Base-by-base conservation (phyloP, 345 rosid genomes). In the Eucalyptus marginata region DNA sequence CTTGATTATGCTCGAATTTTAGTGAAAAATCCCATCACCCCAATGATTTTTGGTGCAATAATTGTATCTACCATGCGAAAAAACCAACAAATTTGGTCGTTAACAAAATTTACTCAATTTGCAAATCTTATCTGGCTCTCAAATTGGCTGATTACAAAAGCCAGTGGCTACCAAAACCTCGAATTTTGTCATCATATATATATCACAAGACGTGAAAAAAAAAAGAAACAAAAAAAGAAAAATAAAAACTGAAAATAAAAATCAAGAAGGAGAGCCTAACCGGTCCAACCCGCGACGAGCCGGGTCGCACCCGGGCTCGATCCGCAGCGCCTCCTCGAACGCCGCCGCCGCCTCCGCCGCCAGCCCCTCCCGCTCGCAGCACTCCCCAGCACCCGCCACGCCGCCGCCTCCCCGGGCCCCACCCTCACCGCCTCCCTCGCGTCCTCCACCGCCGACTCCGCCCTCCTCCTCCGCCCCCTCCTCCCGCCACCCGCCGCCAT, bases 401-500 rank as follows among this genome's bases (percentile, higher is more conserved):
- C 89, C 87, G 46, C 87, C 46, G 89, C 92, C 88, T 87, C 90
- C 15, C 87, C 90, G 7, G 91, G 90, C 88, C 92, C 88, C 88
- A 88, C 88, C 91, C 83, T 71, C 11, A 90, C 90, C 71, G 95
- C 96, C 88, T 91, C 95, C 87, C 90, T 89, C 91, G 95, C 91
- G 89, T 96, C 84, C 84, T 76, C 84, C 84, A 11, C 84, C 84
- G 84, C 84, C 47, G 8, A 6, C 47, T 76, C 83, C 95, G 14
- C 91, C 94, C 4, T 95, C 91, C 47, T 96, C 96, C 33, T 95
- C 93, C 86, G 94, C 96, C 96, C 92, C 88, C 96, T 90, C 85
- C 92, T 89, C 87, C 91, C 15, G 1, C 13, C 15, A 7, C 4
- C 44, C 44, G 7, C 80, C 44, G 25, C 81, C 81, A 2, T 0